Conservation (phyloP, 2,329 filamentous ascomycete genomes). For the Tolypocladium pustulatum region DNA sequence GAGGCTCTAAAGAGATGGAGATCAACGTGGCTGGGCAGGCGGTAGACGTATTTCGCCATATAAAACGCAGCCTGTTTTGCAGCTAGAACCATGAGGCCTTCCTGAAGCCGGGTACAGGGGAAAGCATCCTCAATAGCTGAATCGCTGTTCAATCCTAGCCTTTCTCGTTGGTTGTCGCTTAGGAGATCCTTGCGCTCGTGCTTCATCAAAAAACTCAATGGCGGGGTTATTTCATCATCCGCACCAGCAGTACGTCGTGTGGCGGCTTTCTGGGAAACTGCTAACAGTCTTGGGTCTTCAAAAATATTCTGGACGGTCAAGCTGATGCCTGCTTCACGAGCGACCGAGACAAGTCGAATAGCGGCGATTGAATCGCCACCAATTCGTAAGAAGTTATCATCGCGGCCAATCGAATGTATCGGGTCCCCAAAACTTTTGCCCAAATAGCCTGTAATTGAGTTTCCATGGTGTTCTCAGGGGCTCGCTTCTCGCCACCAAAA, state of each 20-base stretch:
- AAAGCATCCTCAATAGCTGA: conserved; percentile 18
- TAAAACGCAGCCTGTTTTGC: neutral
- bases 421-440: neutral
- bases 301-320: neutral
- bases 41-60: neutral
- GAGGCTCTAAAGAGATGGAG: neutral
- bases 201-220: neutral
- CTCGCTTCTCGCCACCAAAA: neutral
- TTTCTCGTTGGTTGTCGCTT: neutral
- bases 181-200: neutral
- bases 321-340: neutral
- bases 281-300: neutral
- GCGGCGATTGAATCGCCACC: conserved; percentile 9
- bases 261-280: neutral
- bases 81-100: conserved; percentile 22
- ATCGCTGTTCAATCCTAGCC: neutral
- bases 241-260: too few relatives aligned
- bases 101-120: conserved; percentile 29
- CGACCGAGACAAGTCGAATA: conserved; percentile 3
- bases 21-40: neutral
- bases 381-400: neutral
- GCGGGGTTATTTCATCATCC: neutral
- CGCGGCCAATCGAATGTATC: neutral
- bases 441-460: neutral
- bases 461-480: neutral